Percentiles rank a stretch among this genome's conserved stretches.
These are phyloP conservation scores for Spirogloea muscicola DNA, from an alignment of 139 green algal species.

Conservation along the genomic window DNA sequence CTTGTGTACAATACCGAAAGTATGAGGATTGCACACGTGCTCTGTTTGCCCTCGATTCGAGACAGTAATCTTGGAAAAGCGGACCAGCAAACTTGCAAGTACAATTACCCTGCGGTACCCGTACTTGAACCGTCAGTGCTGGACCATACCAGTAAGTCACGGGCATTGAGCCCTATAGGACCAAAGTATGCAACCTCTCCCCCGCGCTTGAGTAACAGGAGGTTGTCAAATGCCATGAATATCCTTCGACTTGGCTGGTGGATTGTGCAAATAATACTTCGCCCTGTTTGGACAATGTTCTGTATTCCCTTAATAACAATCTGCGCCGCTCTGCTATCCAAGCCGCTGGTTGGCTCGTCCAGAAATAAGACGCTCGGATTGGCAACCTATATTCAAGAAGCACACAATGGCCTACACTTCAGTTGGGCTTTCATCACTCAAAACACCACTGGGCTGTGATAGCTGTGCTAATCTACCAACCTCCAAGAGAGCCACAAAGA, in stretches of 20 bases:
- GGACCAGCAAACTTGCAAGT: no score
- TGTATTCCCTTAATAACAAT: conserved; percentile 80
- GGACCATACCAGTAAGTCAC: conserved; percentile 51
- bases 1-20: no score
- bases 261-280: conserved; percentile 87
- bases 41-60: no score
- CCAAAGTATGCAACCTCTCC: conserved; percentile 79
- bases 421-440: no score
- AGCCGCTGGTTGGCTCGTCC: conserved; percentile 64
- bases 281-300: conserved; percentile 68
- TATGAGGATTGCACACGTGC: no score
- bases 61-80: no score
- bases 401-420: no score
- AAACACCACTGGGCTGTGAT: no score
- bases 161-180: conserved; percentile 60
- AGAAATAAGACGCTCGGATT: conserved; percentile 45
- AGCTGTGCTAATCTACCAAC: no score
- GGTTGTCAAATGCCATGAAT: conserved; percentile 50
- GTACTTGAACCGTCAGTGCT: no score
- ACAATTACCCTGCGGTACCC: no score
- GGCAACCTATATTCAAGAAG: conserved; percentile 11
- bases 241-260: conserved; percentile 70
- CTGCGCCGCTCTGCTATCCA: conserved; percentile 79
- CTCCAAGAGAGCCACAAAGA: no score
- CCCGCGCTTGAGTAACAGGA: conserved; percentile 74